Conservation (phyloP, 805 yeast species). For the Monosporozyma unispora region DNA sequence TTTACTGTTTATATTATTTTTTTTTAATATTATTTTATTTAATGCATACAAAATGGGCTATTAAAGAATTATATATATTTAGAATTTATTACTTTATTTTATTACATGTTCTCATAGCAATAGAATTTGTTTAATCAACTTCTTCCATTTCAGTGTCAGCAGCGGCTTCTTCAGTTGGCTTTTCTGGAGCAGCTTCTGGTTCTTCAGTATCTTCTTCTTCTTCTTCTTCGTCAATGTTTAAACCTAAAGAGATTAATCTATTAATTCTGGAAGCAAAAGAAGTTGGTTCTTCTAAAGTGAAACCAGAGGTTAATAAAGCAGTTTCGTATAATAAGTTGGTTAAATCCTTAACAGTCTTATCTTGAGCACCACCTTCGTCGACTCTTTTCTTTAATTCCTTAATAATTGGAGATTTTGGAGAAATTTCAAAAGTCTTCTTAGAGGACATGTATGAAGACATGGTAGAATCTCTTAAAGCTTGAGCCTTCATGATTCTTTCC, state of each 20-base stretch:
- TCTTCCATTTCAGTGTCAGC: slow-evolving; percentile 98
- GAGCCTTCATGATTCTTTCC: slow-evolving; percentile 99
- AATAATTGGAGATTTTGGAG: slow-evolving; percentile 93
- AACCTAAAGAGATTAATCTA: slow-evolving; percentile 95
- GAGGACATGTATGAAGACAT: slow-evolving; percentile 99
- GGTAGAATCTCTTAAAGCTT: slow-evolving; percentile 96
- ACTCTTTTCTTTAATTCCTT: slow-evolving; percentile 94
- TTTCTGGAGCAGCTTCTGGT: slow-evolving; percentile 39
- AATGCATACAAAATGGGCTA: slow-evolving; percentile 1
- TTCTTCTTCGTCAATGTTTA: slow-evolving; percentile 91
- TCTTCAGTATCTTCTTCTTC: slow-evolving; percentile 41
- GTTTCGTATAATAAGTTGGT: slow-evolving; percentile 95
- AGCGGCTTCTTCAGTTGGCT: slow-evolving; percentile 46
- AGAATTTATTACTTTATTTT: slow-evolving; percentile 1
- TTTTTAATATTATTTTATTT: slow-evolving; percentile 1
- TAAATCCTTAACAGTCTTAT: slow-evolving; percentile 96
- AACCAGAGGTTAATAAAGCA: slow-evolving; percentile 96
- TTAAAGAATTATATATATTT: neutral
- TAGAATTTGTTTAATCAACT: slow-evolving; percentile 59
- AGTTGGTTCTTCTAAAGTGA: slow-evolving; percentile 97
- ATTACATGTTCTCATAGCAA: neutral
- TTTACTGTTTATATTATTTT: no score
- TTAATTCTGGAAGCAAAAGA: slow-evolving; percentile 96
- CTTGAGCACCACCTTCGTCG: slow-evolving; percentile 94
- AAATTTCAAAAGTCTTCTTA: slow-evolving; percentile 97